A percentile compares a stretch with the other conserved stretches of the same genome.
Evolutionary conservation across 2,329 filamentous ascomycete genomes (phyloP).

Genomic region (Sarocladium brachiariae): DNA sequence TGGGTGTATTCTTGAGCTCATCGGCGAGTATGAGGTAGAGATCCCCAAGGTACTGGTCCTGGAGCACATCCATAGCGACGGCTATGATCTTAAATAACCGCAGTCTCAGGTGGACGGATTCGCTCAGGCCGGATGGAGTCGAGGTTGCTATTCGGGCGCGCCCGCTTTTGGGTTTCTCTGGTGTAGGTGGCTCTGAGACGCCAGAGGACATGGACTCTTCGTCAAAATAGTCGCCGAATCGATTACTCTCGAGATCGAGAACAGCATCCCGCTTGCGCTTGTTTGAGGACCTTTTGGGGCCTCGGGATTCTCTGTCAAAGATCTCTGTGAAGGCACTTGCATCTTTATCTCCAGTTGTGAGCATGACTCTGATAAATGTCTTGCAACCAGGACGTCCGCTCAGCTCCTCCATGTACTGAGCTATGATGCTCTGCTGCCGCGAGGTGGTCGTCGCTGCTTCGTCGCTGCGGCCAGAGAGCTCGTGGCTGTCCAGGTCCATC

Average conservation of each 20-base stretch:
- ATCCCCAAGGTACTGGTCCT: constrained; percentile 34
- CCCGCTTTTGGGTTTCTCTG: constrained; percentile 28
- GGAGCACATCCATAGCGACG: constrained; percentile 39
- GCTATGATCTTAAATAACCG: constrained; percentile 54
- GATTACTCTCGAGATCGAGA: constrained; percentile 52
- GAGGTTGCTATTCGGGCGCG: constrained; percentile 12
- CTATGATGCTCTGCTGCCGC: constrained; percentile 51
- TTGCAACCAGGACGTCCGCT: constrained; percentile 39
- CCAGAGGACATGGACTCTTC: constrained; percentile 41
- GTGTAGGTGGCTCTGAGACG: constrained; percentile 38
- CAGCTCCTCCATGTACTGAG: constrained; percentile 47
- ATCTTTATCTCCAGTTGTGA: constrained; percentile 55
- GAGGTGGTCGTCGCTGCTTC: constrained; percentile 19
- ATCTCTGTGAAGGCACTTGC: constrained; percentile 55
- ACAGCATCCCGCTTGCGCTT: constrained; percentile 42
- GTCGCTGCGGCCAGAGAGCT: constrained; percentile 14
- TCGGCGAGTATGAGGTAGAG: constrained; percentile 55
- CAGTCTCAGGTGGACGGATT: constrained; percentile 55
- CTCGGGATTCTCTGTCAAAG: constrained; percentile 55
- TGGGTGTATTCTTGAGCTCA: constrained; percentile 49
- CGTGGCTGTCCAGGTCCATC: constrained; percentile 33
- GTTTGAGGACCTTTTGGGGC: constrained; percentile 31
- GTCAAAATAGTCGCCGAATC: constrained; percentile 55
- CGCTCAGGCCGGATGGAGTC: constrained; percentile 25
- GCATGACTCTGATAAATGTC: constrained; percentile 57